These are phyloP conservation scores for Coemansia sp. DNA, from an alignment of 192 early-diverging fungal genomes.

Conservation along the genomic window DNA sequence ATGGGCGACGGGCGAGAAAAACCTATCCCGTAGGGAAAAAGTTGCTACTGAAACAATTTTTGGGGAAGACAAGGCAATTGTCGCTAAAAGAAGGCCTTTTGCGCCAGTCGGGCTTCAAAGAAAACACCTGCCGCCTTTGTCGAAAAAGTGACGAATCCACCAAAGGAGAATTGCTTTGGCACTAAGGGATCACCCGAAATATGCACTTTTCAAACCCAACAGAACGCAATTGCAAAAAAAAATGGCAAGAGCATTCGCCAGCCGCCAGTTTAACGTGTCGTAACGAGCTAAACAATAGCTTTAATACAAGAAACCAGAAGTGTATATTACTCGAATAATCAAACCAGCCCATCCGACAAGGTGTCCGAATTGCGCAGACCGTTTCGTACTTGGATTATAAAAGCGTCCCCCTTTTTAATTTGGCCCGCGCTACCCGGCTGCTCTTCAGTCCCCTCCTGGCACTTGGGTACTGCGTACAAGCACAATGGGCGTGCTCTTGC, in stretches of 20 bases:
- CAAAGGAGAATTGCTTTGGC: no score
- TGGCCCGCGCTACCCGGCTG: not conserved
- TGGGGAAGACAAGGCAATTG: no score
- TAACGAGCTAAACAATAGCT: not conserved
- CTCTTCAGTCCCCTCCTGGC: not conserved
- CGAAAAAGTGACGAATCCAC: no score
- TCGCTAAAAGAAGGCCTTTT: no score
- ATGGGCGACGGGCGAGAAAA: no score
- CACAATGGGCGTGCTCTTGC: slow-evolving; percentile 4
- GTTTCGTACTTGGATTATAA: not conserved
- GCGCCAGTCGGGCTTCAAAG: no score
- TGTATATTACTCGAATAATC: not conserved
- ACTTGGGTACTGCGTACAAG: not conserved
- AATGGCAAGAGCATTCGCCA: not conserved
- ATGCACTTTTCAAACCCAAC: not conserved
- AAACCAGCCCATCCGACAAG: not conserved
- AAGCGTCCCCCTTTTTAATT: not conserved
- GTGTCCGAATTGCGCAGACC: not conserved
- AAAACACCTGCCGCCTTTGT: no score
- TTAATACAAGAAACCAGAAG: slow-evolving; percentile 1
- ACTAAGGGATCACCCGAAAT: no score
- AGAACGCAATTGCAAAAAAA: not conserved
- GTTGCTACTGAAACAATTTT: no score
- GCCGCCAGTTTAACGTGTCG: not conserved
- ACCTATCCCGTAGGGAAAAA: no score